Evolutionary conservation across 495 filamentous ascomycete species (phyloP).

Genomic region (Penicillium salamii): DNA sequence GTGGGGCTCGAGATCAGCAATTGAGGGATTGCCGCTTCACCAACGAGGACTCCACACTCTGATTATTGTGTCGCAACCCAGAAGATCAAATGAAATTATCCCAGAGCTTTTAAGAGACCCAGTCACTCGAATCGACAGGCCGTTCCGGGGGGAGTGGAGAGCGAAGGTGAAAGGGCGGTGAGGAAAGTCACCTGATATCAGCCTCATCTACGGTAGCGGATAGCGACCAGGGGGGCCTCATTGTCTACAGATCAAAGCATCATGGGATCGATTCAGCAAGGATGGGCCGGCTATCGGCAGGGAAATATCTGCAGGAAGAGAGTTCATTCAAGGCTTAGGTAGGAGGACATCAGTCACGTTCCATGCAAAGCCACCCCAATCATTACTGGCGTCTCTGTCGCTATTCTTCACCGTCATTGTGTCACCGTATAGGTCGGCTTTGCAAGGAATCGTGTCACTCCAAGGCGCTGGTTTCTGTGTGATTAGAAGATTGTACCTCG

Average conservation of each 20-base stretch:
- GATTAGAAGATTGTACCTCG: not conserved
- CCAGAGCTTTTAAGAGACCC: conserved; percentile 5
- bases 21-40: conserved; percentile 14
- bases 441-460: conserved; percentile 5
- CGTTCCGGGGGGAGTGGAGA: conserved; percentile 12
- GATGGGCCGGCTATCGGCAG: too few species aligned
- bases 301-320: too few species aligned
- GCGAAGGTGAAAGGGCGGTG: conserved; percentile 34
- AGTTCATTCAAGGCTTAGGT: too few species aligned
- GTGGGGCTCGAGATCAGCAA: conserved; percentile 21
- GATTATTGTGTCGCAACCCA: conserved; percentile 3
- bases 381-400: not conserved
- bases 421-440: conserved; percentile 13
- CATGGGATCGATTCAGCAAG: too few species aligned
- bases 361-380: not conserved
- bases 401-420: conserved; percentile 2
- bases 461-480: not conserved
- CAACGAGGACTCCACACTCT: conserved; percentile 15
- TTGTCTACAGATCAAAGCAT: not conserved
- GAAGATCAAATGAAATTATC: conserved; percentile 10
- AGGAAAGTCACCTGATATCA: conserved; percentile 32
- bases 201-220: conserved; percentile 9
- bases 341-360: too few species aligned
- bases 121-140: conserved; percentile 2
- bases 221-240: not conserved